Conservation (phyloP, 371 early-diverging fungal species). For the Choanephora cucurbitarum region DNA sequence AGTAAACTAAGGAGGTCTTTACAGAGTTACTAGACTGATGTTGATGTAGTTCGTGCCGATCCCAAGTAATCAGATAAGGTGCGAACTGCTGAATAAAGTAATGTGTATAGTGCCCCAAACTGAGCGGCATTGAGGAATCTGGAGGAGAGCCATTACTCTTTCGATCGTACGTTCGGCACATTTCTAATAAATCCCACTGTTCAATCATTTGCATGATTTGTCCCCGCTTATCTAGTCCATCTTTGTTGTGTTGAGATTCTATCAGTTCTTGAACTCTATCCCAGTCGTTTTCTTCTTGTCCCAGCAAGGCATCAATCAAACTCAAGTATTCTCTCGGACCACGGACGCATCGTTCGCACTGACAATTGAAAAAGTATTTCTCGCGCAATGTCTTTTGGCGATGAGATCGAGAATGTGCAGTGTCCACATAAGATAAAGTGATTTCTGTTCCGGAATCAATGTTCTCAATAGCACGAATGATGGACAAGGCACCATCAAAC, state of each 20-base stretch:
- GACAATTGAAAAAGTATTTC: conserved; percentile 78
- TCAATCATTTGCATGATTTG: conserved; percentile 19
- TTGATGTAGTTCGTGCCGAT: conserved; percentile 26
- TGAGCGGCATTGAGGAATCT: conserved; percentile 23
- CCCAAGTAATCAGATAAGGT: conserved; percentile 37
- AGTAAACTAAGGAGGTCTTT: conserved; percentile 20
- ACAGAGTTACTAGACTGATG: neutral
- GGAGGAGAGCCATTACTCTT: conserved; percentile 27
- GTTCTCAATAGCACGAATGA: conserved; percentile 64
- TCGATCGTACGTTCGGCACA: conserved; percentile 35
- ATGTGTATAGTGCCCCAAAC: conserved; percentile 31
- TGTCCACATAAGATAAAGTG: conserved; percentile 78
- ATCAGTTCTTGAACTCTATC: conserved; percentile 34
- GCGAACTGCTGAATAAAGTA: conserved; percentile 30
- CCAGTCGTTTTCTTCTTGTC: conserved; percentile 42
- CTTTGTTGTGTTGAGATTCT: conserved; percentile 6
- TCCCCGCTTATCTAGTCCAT: neutral
- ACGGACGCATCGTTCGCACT: conserved; percentile 66
- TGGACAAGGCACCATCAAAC: conserved; percentile 53
- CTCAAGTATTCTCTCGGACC: conserved; percentile 22
- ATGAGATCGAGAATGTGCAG: conserved; percentile 57
- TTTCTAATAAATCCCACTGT: conserved; percentile 38
- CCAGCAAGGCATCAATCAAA: conserved; percentile 37
- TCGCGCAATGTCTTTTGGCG: conserved; percentile 57
- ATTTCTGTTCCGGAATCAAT: conserved; percentile 72